Conservation (phyloP, 257 asterid species). For the Misopates orontium region DNA sequence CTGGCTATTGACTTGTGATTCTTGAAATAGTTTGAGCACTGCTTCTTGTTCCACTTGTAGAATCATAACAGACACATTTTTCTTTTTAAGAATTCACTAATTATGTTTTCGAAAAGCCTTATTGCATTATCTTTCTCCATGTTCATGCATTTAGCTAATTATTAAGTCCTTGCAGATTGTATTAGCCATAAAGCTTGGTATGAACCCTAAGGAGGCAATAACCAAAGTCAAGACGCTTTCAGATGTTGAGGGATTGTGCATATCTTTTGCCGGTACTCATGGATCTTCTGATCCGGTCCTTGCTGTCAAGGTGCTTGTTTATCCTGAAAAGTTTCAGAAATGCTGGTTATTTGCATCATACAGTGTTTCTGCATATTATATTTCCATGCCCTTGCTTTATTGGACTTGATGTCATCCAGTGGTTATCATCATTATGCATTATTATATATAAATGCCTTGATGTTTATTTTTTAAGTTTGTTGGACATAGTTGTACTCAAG, state of each 20-base stretch:
- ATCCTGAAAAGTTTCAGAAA: not conserved
- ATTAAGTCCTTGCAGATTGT: constrained; percentile 39
- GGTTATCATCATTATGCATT: no score
- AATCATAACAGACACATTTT: no score
- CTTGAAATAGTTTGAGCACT: constrained; percentile 2
- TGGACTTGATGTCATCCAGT: no score
- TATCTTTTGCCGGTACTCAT: constrained; percentile 59
- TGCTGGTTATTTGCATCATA: not conserved
- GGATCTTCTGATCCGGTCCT: constrained; percentile 82
- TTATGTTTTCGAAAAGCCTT: no score
- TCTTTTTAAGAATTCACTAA: no score
- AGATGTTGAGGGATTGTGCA: constrained; percentile 80
- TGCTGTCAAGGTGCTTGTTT: constrained; percentile 67
- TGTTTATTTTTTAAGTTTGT: not conserved
- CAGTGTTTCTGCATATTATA: no score
- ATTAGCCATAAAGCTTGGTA: constrained; percentile 74
- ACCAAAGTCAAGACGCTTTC: constrained; percentile 73
- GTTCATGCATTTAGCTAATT: no score
- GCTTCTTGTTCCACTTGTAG: no score
- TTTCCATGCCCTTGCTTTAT: no score
- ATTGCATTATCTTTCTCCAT: no score
- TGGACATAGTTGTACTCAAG: not conserved
- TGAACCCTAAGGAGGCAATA: constrained; percentile 70
- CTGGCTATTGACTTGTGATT: not conserved
- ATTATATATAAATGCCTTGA: not conserved